These are phyloP conservation scores for Mycena amicta DNA, from an alignment of 768 basidiomycete genomes.

Conservation along the genomic window DNA sequence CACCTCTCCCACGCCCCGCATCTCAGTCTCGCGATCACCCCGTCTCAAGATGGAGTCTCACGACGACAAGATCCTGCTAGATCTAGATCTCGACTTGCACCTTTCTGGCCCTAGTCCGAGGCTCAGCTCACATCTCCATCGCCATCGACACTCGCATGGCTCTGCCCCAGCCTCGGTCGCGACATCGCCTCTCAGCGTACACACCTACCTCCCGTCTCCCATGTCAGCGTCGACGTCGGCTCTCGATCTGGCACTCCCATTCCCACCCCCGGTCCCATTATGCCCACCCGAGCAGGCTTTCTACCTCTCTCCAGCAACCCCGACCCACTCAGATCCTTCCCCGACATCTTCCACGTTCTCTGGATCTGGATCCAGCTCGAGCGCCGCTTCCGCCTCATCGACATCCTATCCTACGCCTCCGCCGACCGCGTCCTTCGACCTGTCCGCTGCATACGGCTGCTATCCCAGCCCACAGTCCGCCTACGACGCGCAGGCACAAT, in stretches of 20 bases:
- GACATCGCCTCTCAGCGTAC: not conserved
- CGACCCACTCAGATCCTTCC: not conserved
- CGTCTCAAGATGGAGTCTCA: not conserved
- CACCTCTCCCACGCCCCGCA: not conserved
- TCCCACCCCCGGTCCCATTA: too few relatives aligned
- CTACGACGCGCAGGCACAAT: not conserved
- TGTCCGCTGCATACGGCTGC: not conserved
- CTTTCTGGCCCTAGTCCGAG: not conserved
- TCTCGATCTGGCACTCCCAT: not conserved
- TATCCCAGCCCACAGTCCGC: not conserved
- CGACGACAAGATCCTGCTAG: not conserved
- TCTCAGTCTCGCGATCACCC: not conserved
- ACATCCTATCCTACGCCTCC: not conserved
- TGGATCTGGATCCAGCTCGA: not conserved
- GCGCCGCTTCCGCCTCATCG: not conserved
- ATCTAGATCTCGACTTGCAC: not conserved
- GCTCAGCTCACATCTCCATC: not conserved
- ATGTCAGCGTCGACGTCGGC: not conserved
- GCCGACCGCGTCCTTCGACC: not conserved
- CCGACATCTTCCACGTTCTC: not conserved
- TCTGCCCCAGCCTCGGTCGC: not conserved
- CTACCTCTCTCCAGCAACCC: not conserved
- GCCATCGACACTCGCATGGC: not conserved
- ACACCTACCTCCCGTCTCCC: not conserved
- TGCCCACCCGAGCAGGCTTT: not conserved